Percentiles rank a stretch among this genome's conserved stretches.
Conservation (phyloP, 345 rosid species). For the Nasturtium officinale region DNA sequence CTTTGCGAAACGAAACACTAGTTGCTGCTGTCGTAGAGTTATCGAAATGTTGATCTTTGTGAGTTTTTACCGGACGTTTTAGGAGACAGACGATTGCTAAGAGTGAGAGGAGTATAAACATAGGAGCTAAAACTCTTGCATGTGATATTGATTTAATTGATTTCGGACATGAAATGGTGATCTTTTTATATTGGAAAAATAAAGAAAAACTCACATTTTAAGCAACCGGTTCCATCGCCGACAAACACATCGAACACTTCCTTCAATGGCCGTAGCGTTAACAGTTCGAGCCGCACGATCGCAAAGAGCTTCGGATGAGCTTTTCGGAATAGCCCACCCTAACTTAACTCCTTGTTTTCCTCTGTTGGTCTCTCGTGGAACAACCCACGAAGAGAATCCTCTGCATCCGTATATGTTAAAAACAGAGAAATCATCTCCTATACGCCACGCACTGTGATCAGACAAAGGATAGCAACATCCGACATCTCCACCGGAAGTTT, state of each 20-base stretch:
- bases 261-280: slow-evolving; percentile 64
- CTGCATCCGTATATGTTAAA: slow-evolving; percentile 79
- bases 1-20: slow-evolving; percentile 64
- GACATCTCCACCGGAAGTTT: slow-evolving; percentile 48
- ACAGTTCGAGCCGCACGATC: slow-evolving; percentile 50
- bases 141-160: not conserved
- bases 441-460: slow-evolving; percentile 65
- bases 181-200: not conserved
- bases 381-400: slow-evolving; percentile 80
- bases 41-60: slow-evolving; percentile 36
- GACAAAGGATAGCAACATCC: slow-evolving; percentile 86
- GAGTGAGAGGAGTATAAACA: slow-evolving; percentile 49
- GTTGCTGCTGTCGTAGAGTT: slow-evolving; percentile 36
- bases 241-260: slow-evolving; percentile 71
- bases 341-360: slow-evolving; percentile 79
- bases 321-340: slow-evolving; percentile 79
- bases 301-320: slow-evolving; percentile 50
- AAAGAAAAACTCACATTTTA: slow-evolving; percentile 54
- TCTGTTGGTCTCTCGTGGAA: slow-evolving; percentile 52
- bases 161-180: not conserved
- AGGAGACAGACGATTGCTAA: slow-evolving; percentile 57
- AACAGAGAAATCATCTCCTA: slow-evolving; percentile 63
- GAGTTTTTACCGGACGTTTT: slow-evolving; percentile 50
- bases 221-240: slow-evolving; percentile 65
- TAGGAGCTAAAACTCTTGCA: slow-evolving; percentile 45